Conservation (phyloP, 1,284 basidiomycete genomes). For the Lentinus polychrous region DNA sequence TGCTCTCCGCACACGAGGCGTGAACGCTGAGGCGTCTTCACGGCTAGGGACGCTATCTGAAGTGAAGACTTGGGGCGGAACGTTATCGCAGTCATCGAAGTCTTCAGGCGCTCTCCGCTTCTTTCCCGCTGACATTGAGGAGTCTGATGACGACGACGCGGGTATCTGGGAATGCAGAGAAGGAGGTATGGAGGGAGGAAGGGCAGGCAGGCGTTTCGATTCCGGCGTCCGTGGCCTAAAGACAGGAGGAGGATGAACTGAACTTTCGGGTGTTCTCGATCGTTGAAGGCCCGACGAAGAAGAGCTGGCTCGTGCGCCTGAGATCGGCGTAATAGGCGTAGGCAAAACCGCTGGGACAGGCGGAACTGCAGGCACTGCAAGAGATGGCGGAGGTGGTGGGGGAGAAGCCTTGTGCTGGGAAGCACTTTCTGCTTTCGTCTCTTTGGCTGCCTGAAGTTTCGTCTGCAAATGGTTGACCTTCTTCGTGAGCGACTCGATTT, state of each 20-base stretch:
- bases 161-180: constrained; percentile 8
- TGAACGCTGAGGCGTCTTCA: constrained; percentile 25
- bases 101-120: constrained; percentile 71
- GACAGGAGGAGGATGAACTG: constrained; percentile 32
- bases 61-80: constrained; percentile 58
- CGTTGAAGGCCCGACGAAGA: constrained; percentile 35
- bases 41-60: constrained; percentile 35
- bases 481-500: constrained; percentile 61
- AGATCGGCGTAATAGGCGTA: constrained; percentile 23
- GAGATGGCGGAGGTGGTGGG: constrained; percentile 7
- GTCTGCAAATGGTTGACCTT: constrained; percentile 66
- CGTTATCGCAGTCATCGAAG: constrained; percentile 46
- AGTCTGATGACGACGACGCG: constrained; percentile 14
- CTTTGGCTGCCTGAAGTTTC: constrained; percentile 51
- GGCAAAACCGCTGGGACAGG: constrained; percentile 11
- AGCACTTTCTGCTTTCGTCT: constrained; percentile 15
- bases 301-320: constrained; percentile 32
- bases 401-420: constrained; percentile 10
- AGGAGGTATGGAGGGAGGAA: not conserved
- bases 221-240: constrained; percentile 47
- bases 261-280: constrained; percentile 49
- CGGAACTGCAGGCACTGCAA: constrained; percentile 9
- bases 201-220: constrained; percentile 14
- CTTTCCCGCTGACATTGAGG: constrained; percentile 37
- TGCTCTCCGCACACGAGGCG: constrained; percentile 50